phyloP scores from a whole-genome alignment of 2,329 filamentous ascomycete genomes.

The Zopfia rhizophila region DNA sequence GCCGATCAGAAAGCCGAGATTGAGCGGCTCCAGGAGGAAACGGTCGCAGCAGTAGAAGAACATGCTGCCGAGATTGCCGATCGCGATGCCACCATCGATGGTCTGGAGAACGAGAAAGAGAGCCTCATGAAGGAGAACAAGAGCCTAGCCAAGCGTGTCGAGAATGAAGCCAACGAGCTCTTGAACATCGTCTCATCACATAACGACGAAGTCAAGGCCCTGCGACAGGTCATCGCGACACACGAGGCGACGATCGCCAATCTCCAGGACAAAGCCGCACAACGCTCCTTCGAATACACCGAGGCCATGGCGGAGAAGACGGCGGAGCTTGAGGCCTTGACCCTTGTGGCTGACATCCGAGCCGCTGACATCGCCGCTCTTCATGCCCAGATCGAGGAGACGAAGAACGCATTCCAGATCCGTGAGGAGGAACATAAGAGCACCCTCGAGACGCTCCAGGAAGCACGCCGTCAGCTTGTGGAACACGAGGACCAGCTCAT shows the following conservation, averaged over 20 bases:
- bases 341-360: constrained; percentile 44
- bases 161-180: constrained; percentile 40
- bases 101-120: constrained; percentile 38
- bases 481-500: constrained; percentile 43
- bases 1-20: constrained; percentile 52
- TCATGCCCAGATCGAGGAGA: constrained; percentile 39
- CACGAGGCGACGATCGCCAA: constrained; percentile 52
- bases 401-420: constrained; percentile 44
- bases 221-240: constrained; percentile 49
- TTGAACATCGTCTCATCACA: constrained; percentile 40
- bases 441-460: constrained; percentile 44
- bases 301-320: constrained; percentile 37
- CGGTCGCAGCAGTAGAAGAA: constrained; percentile 32
- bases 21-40: constrained; percentile 41
- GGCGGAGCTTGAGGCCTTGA: constrained; percentile 46
- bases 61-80: constrained; percentile 33
- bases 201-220: constrained; percentile 42
- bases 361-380: constrained; percentile 44
- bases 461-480: constrained; percentile 38
- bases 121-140: constrained; percentile 38
- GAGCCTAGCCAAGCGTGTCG: constrained; percentile 40
- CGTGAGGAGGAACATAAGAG: constrained; percentile 39
- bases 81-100: constrained; percentile 27
- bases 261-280: constrained; percentile 38
- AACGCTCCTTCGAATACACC: constrained; percentile 36